These are phyloP conservation scores for Penicillium paneum DNA, from an alignment of 2,329 filamentous ascomycete genomes.

Conservation along the genomic window DNA sequence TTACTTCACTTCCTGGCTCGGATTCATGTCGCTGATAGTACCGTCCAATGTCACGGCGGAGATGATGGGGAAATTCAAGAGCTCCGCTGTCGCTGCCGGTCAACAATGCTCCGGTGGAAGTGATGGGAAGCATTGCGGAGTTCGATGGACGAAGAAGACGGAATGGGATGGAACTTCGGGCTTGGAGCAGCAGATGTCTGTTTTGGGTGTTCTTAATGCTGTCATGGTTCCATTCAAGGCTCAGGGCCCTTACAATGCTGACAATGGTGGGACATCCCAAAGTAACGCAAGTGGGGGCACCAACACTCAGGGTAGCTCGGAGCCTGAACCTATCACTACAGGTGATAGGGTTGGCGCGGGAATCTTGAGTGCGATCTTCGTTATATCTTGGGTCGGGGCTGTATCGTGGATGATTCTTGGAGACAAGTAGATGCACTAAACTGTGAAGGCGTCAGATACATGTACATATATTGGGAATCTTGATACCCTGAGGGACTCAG, in stretches of 20 bases:
- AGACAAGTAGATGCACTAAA: neutral
- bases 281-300: constrained; percentile 28
- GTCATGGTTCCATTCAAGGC: constrained; percentile 50
- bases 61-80: constrained; percentile 56
- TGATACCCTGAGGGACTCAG: neutral
- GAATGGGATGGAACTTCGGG: constrained; percentile 55
- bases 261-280: constrained; percentile 53
- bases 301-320: neutral
- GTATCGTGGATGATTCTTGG: neutral
- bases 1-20: constrained; percentile 63
- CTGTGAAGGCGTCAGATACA: neutral
- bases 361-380: constrained; percentile 29
- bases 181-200: constrained; percentile 65
- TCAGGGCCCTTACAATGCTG: constrained; percentile 39
- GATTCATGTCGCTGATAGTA: constrained; percentile 56
- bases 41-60: constrained; percentile 50
- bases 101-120: constrained; percentile 59
- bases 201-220: constrained; percentile 60
- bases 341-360: constrained; percentile 33
- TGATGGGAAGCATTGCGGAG: constrained; percentile 53
- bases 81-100: constrained; percentile 57
- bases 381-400: constrained; percentile 6
- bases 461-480: neutral
- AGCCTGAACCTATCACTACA: constrained; percentile 12
- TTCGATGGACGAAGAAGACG: constrained; percentile 53